Base-by-base conservation (phyloP, 345 rosid genomes). In the Jatropha curcas region DNA sequence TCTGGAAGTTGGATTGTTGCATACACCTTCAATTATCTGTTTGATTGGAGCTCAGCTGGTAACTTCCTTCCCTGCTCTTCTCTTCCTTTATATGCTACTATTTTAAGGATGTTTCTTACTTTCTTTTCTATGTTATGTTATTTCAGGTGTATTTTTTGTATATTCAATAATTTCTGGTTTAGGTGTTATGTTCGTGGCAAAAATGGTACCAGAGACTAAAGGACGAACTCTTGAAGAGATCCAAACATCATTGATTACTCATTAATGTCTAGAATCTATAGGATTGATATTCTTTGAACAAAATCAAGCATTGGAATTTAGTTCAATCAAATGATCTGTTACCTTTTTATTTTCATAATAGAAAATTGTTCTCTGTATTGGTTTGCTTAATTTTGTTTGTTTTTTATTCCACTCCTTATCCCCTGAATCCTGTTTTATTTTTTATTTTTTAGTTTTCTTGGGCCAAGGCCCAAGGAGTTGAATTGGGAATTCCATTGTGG, bases 1-100 rank as follows among this genome's bases (percentile, higher is more conserved):
- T 27, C 70, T 52, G 77, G 85, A 25, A 75, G 84, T 7, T 83
- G 87, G 84, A 53, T 71, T 25, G 79, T 83, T 28, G 68, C 90
- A 19, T 85, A 72, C 79, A 73, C 84, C 11, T 85, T 87, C 76
- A 81, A 77, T 69, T 81, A 65, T 53, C 73, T 87, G 34, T 57
- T 85, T 74, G 37, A 51, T 4, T 87, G 86, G 86, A 87, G 88
- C 67, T 83, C 87, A 14, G 14, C 60, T 16, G 77, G 77, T 74
- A 25, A 41, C 24, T 35, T 19, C 59, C 28, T 27, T 25, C 6
- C 16, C 41, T 20, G 0, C 13, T 16, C 16, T 7, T 45, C 34
- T 28, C 13, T 20, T n/a, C 4, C 25, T 48, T 51, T 4, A 20
- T 0, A 51, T 2, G 57, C 57, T 52, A 7, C 58, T 17, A 3